Evolutionary conservation across 2,329 filamentous ascomycete species (phyloP).

Genomic region (Fusarium pilosicola): DNA sequence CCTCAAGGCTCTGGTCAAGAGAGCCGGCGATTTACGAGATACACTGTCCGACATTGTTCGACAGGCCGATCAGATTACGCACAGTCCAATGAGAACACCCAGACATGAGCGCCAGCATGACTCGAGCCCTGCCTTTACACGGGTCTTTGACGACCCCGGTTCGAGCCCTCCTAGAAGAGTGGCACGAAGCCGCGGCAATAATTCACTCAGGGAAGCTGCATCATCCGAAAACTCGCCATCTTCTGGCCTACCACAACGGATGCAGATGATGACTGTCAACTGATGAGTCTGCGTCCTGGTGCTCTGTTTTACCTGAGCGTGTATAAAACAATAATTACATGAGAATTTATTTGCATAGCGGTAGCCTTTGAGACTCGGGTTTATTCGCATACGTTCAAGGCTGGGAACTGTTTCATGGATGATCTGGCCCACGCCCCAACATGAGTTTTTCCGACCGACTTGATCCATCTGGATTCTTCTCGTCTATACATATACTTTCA

Average conservation of each 20-base stretch:
- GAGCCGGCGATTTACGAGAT: conserved; percentile 69
- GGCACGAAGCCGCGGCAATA: conserved; percentile 64
- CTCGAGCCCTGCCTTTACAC: conserved; percentile 73
- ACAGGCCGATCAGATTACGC: conserved; percentile 66
- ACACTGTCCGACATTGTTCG: conserved; percentile 69
- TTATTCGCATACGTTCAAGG: conserved; percentile 29
- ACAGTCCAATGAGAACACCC: conserved; percentile 64
- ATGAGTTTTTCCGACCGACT: conserved; percentile 10
- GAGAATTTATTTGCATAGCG: conserved; percentile 52
- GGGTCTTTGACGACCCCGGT: conserved; percentile 71
- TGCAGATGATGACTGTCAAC: conserved; percentile 74
- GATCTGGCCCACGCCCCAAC: conserved; percentile 7
- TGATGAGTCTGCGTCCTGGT: conserved; percentile 47
- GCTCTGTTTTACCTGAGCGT: conserved; percentile 39
- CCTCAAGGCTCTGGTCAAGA: conserved; percentile 72
- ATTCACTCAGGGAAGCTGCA: conserved; percentile 59
- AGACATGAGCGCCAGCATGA: conserved; percentile 58
- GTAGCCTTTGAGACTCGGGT: conserved; percentile 43
- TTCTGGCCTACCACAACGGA: conserved; percentile 60
- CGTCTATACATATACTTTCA: background rate
- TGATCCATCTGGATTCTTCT: conserved; percentile 19
- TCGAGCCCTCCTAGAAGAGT: conserved; percentile 64
- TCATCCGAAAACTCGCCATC: conserved; percentile 65
- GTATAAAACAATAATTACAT: conserved; percentile 45
- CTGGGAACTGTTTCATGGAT: conserved; percentile 18